Percentiles rank a stretch among this genome's conserved stretches.
phyloP scores from a whole-genome alignment of 2,329 filamentous ascomycete genomes.

The Penicillium polonicum region DNA sequence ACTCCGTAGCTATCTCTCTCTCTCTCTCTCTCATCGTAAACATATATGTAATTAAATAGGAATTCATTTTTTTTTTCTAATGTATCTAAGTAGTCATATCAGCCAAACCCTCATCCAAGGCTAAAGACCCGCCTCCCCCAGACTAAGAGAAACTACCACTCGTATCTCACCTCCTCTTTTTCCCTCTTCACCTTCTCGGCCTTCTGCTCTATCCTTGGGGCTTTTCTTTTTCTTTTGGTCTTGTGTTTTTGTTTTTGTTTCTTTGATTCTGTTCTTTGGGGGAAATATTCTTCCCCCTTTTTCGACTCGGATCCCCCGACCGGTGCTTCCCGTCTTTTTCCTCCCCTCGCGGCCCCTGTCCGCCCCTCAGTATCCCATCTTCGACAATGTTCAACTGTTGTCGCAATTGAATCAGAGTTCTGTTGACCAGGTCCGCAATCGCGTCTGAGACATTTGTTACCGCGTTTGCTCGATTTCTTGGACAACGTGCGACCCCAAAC shows the following conservation, averaged over 20 bases:
- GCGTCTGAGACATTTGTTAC: conserved; percentile 24
- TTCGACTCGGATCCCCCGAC: conserved; percentile 15
- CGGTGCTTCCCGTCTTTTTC: conserved; percentile 20
- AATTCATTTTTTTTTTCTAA: background rate
- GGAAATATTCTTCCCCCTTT: conserved; percentile 12
- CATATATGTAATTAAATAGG: background rate
- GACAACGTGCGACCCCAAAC: conserved; percentile 24
- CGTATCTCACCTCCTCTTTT: conserved; percentile 22
- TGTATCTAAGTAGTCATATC: background rate
- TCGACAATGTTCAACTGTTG: conserved; percentile 23
- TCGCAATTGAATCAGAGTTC: conserved; percentile 18
- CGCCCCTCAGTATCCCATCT: conserved; percentile 25
- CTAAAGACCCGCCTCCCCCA: conserved; percentile 22
- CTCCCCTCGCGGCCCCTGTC: conserved; percentile 32
- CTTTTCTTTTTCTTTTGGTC: conserved; percentile 18
- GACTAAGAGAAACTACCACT: conserved; percentile 22
- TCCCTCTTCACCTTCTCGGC: conserved; percentile 19
- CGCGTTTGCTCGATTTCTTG: conserved; percentile 26
- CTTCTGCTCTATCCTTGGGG: conserved; percentile 1
- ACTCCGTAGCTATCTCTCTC: background rate
- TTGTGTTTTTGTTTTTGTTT: conserved; percentile 19
- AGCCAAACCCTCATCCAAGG: conserved; percentile 4
- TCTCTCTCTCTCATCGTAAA: background rate
- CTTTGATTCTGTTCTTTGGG: conserved; percentile 9
- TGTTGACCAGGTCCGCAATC: conserved; percentile 20